phyloP scores from a whole-genome alignment of 129 eudicot species.

The Artemisia argyi region DNA sequence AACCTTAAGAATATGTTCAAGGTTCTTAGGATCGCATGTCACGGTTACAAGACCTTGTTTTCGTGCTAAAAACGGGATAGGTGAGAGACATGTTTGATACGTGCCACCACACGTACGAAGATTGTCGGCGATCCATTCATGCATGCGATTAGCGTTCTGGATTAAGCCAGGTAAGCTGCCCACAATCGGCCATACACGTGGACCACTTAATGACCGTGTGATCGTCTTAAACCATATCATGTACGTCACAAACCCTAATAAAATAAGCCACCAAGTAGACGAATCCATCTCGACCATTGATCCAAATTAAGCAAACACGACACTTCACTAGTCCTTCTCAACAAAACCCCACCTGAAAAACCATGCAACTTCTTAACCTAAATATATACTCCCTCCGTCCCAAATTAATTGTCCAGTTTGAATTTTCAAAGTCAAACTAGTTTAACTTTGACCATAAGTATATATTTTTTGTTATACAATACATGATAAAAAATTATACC shows the following conservation, averaged over 20 bases:
- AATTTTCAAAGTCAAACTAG: no score
- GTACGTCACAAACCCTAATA: conserved; percentile 36
- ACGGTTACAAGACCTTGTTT: conserved; percentile 78
- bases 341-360: conserved; percentile 26
- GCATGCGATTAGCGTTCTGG: conserved; percentile 53
- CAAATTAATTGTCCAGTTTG: no score
- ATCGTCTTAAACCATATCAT: conserved; percentile 52
- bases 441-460: no score
- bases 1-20: conserved; percentile 61
- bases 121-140: conserved; percentile 73
- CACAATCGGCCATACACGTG: conserved; percentile 65
- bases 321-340: background rate
- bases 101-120: conserved; percentile 68
- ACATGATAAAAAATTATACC: no score
- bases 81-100: conserved; percentile 60
- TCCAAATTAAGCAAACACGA: background rate
- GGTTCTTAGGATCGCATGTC: conserved; percentile 73
- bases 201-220: conserved; percentile 51
- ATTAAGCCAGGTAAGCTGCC: conserved; percentile 69
- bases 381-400: no score
- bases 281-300: conserved; percentile 38
- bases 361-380: conserved; percentile 25
- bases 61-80: conserved; percentile 58
- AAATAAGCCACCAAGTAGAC: conserved; percentile 39
- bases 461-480: no score